Percentiles rank a stretch among this genome's conserved stretches.
Conservation (phyloP, 2,329 filamentous ascomycete genomes). For the Trichoderma semiorbis region DNA sequence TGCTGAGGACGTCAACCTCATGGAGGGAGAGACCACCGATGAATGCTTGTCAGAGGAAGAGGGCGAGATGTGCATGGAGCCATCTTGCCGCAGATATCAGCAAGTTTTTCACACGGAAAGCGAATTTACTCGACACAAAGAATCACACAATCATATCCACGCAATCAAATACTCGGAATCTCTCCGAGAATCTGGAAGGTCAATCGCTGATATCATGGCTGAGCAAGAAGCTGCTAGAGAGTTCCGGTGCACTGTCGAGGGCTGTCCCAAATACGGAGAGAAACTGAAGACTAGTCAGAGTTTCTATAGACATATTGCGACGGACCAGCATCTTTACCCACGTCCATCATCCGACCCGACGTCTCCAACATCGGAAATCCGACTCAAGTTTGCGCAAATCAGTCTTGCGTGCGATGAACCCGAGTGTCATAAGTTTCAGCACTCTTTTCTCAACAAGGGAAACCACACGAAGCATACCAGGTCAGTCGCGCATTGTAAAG, state of each 20-base stretch:
- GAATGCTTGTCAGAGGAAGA: constrained; percentile 5
- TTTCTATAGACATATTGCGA: background rate
- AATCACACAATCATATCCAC: constrained; percentile 10
- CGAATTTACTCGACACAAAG: constrained; percentile 21
- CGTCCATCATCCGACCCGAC: background rate
- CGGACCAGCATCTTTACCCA: background rate
- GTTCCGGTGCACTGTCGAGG: constrained; percentile 19
- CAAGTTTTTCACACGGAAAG: background rate
- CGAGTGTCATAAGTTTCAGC: background rate
- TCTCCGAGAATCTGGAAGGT: background rate
- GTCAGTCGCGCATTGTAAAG: background rate
- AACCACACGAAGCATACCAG: background rate
- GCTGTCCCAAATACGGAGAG: constrained; percentile 18
- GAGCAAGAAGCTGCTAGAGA: constrained; percentile 24
- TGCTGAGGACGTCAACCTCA: background rate
- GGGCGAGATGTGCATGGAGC: background rate
- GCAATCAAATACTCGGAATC: constrained; percentile 18
- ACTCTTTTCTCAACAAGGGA: background rate
- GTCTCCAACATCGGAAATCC: background rate
- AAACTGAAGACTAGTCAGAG: constrained; percentile 10
- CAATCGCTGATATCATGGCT: background rate
- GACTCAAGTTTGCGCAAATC: background rate
- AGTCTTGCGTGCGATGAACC: background rate
- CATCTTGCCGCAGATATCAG: constrained; percentile 20
- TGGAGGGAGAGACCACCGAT: background rate